Conservation (phyloP, 2,329 filamentous ascomycete species). For the Phialocephala subalpina region DNA sequence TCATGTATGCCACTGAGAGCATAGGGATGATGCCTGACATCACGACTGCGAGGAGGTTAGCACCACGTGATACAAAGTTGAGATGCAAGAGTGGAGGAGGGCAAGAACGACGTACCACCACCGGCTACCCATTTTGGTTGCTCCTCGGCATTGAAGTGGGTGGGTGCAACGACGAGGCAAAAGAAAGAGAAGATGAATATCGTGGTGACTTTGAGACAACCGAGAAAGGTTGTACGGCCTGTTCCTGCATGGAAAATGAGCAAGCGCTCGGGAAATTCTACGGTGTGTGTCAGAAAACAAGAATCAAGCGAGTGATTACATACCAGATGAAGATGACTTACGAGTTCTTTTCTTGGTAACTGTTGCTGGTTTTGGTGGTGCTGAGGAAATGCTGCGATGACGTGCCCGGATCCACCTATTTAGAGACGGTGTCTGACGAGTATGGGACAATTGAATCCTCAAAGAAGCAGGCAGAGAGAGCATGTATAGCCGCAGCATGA, state of each 20-base stretch:
- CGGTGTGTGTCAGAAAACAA: not conserved
- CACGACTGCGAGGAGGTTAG: slow-evolving; percentile 53
- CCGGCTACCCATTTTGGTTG: slow-evolving; percentile 39
- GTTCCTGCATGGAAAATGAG: slow-evolving; percentile 81
- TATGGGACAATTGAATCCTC: not conserved
- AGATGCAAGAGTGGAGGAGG: not conserved
- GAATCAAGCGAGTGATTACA: not conserved
- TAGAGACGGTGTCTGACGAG: not conserved
- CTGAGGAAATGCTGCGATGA: not conserved
- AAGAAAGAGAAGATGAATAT: slow-evolving; percentile 75
- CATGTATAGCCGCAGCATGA: not conserved
- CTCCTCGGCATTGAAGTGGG: slow-evolving; percentile 37
- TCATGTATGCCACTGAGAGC: slow-evolving; percentile 68
- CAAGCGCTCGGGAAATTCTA: slow-evolving; percentile 64
- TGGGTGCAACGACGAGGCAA: slow-evolving; percentile 65
- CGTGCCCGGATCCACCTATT: no score
- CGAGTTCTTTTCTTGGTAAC: slow-evolving; percentile 1
- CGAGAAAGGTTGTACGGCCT: slow-evolving; percentile 70
- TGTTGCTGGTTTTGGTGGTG: not conserved
- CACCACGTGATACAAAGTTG: slow-evolving; percentile 12
- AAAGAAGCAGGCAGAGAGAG: not conserved
- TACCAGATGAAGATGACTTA: not conserved
- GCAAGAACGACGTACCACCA: slow-evolving; percentile 30
- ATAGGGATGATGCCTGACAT: slow-evolving; percentile 71
- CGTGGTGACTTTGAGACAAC: slow-evolving; percentile 74